Conservation (phyloP, 495 filamentous ascomycete species). For the Xanthoparmelia taractica region DNA sequence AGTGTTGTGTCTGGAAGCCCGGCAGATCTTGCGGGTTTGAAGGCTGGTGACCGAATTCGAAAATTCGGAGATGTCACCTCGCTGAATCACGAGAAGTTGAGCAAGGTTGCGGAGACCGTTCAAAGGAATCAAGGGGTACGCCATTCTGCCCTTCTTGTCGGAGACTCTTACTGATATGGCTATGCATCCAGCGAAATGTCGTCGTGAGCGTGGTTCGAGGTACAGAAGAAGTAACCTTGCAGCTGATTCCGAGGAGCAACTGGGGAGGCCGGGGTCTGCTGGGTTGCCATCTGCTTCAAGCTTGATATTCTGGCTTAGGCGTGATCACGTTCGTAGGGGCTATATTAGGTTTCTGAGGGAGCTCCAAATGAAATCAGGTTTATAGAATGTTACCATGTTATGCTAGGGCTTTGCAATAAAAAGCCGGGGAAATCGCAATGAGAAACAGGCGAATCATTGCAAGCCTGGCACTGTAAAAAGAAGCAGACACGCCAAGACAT, state of each 20-base stretch:
- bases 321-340: neutral
- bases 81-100: conserved; percentile 77
- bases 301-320: conserved; percentile 33
- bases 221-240: conserved; percentile 54
- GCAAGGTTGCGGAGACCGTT: conserved; percentile 76
- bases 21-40: conserved; percentile 74
- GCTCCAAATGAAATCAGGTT: neutral
- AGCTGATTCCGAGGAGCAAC: conserved; percentile 61
- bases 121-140: conserved; percentile 85
- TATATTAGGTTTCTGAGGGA: neutral
- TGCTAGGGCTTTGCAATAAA: neutral
- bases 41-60: conserved; percentile 71
- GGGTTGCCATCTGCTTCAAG: conserved; percentile 80
- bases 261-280: conserved; percentile 87
- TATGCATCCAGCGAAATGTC: conserved; percentile 50
- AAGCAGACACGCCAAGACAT: no score
- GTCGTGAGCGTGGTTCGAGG: conserved; percentile 60
- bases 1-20: conserved; percentile 71
- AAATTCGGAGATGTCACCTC: conserved; percentile 76
- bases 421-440: no score
- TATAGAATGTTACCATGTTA: neutral
- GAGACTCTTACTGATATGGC: conserved; percentile 19
- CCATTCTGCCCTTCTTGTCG: conserved; percentile 18
- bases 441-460: no score
- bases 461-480: no score